Evolutionary conservation across 805 yeast species (phyloP), one percentile per base, ranked within the genome.

Genomic region (Metschnikowia dekortorum): DNA sequence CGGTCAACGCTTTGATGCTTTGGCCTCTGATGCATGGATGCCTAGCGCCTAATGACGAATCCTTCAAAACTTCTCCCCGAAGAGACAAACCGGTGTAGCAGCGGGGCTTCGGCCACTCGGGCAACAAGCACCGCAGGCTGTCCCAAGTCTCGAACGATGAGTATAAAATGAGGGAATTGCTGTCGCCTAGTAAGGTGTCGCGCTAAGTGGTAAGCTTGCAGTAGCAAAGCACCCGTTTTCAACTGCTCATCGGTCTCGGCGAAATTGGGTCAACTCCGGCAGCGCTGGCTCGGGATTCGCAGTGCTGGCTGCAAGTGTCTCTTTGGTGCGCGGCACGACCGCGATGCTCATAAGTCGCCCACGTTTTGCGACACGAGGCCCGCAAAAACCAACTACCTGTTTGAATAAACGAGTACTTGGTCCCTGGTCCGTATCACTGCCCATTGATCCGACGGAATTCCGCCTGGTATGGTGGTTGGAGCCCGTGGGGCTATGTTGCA

Each of bases 221-320:
- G 18, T 16, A 39, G 10, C 6, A 8, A 9, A 8, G 29, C 4
- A 22, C 11, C 11, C n/a, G 8, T 16, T 8, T 7, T 28, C 2
- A 9, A 13, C 18, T 4, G 16, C 32, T 9, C 32, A 39, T 28
- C 31, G 26, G 8, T n/a, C n/a, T 13, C 41, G 31, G 16, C 28
- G 28, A 10, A 29, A 39, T 28, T 7, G 14, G 10, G 16, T 13
- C 18, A 13, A 13, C 11, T 5, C 14, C 11, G 6, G 11, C 14
- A 11, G 29, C 39, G 44, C 44, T 41, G 44, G 44, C 9, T 41
- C n/a, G 13, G n/a, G 18, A 9, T 11, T 28, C n/a, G 13, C 14
- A 10, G 37, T 41, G 44, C 44, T 41, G 44, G 44, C 44, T 41
- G 44, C 44, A 36, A 41, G 32, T 28, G 22, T 13, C 29, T 4